phyloP scores from a whole-genome alignment of 2,329 filamentous ascomycete genomes.

The Talaromyces rugulosus region DNA sequence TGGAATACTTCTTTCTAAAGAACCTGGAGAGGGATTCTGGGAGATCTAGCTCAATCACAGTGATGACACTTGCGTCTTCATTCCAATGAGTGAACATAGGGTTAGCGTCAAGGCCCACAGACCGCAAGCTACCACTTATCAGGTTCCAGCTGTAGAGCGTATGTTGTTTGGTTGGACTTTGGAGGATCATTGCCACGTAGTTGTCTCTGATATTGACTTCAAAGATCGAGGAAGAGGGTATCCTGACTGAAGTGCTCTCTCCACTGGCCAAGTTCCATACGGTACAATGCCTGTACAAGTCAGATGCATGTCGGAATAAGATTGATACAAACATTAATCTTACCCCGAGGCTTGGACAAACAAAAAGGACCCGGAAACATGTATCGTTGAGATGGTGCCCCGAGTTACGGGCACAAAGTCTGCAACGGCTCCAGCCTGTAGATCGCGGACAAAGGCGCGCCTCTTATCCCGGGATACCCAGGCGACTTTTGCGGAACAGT shows the following conservation, averaged over 20 bases:
- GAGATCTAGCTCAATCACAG: not conserved
- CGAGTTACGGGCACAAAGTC: slow-evolving; percentile 6
- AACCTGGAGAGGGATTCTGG: not conserved
- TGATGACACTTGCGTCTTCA: not conserved
- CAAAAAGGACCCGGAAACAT: slow-evolving; percentile 1
- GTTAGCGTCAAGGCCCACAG: not conserved
- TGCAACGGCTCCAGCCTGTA: not conserved
- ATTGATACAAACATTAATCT: not conserved
- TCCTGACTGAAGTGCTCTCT: not conserved
- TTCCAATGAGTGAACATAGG: slow-evolving; percentile 1
- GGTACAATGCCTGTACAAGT: not conserved
- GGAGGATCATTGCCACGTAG: not conserved
- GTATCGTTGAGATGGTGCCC: not conserved
- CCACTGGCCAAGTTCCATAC: slow-evolving; percentile 3
- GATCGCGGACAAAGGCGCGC: not conserved
- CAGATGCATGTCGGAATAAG: not conserved
- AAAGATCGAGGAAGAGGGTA: slow-evolving; percentile 4
- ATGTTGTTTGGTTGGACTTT: not conserved
- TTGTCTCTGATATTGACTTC: slow-evolving; percentile 1
- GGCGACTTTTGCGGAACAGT: slow-evolving; percentile 5
- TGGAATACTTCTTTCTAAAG: slow-evolving; percentile 1
- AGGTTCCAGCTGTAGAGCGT: slow-evolving; percentile 5
- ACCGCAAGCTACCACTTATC: slow-evolving; percentile 2
- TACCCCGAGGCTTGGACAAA: slow-evolving; percentile 6
- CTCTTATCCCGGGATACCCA: slow-evolving; percentile 8